phyloP scores from a whole-genome alignment of 2,329 filamentous ascomycete species.

The Pseudodiploospora longispora region DNA sequence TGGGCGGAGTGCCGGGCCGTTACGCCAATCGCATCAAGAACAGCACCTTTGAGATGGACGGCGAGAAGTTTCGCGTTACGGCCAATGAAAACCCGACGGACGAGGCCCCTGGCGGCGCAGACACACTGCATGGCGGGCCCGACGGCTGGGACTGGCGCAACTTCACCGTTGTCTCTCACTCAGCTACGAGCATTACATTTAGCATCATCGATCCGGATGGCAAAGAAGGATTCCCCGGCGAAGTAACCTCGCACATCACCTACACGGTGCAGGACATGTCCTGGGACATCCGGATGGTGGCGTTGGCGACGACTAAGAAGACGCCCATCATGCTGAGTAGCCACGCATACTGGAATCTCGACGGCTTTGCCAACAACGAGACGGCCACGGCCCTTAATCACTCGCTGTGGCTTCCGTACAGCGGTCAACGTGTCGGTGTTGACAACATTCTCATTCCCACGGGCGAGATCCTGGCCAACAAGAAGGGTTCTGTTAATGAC shows the following conservation, averaged over 20 bases:
- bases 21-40: conserved; percentile 80
- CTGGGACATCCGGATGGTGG: conserved; percentile 68
- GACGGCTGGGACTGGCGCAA: conserved; percentile 73
- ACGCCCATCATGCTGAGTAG: conserved; percentile 76
- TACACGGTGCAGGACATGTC: conserved; percentile 59
- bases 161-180: conserved; percentile 66
- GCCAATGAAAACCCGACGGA: conserved; percentile 56
- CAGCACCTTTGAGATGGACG: conserved; percentile 62
- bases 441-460: conserved; percentile 69
- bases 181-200: conserved; percentile 62
- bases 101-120: conserved; percentile 41
- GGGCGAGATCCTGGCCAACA: conserved; percentile 64
- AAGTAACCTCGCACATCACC: conserved; percentile 65
- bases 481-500: conserved; percentile 61
- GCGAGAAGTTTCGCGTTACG: conserved; percentile 46
- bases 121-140: conserved; percentile 62
- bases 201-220: conserved; percentile 65
- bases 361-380: conserved; percentile 68
- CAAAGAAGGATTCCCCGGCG: conserved; percentile 69
- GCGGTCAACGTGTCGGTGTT: conserved; percentile 57
- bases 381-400: conserved; percentile 60
- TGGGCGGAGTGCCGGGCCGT: conserved; percentile 64
- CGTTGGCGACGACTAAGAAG: conserved; percentile 61
- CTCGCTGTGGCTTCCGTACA: conserved; percentile 65
- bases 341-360: conserved; percentile 75